phyloP scores from a whole-genome alignment of 2,329 filamentous ascomycete species.

The Claviceps sp. region DNA sequence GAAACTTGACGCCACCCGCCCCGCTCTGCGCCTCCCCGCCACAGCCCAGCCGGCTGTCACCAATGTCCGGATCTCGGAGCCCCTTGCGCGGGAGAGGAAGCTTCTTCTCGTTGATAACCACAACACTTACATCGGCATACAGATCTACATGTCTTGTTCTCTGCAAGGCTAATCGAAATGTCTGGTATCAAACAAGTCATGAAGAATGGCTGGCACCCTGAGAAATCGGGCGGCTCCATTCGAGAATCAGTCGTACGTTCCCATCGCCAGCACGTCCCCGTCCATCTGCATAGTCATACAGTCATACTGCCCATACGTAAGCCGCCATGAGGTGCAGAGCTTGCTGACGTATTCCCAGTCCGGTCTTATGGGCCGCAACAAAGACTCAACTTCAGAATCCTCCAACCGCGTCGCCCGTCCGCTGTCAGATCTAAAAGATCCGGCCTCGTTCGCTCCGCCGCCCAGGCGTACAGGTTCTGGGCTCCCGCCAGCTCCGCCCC shows the following conservation, averaged over 20 bases:
- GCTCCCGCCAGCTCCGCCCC: conserved; percentile 15
- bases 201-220: conserved; percentile 40
- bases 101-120: too few species aligned
- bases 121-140: too few species aligned
- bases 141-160: too few species aligned
- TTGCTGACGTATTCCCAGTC: conserved; percentile 21
- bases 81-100: too few species aligned
- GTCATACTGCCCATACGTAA: background rate
- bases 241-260: conserved; percentile 30
- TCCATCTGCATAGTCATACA: background rate
- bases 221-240: conserved; percentile 24
- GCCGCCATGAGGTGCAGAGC: too few species aligned
- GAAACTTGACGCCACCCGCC: too few species aligned
- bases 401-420: conserved; percentile 38
- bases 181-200: conserved; percentile 33
- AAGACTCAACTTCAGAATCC: conserved; percentile 11
- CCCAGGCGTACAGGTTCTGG: conserved; percentile 45
- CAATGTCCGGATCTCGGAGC: too few species aligned
- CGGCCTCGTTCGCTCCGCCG: conserved; percentile 64
- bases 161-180: conserved; percentile 17
- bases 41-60: too few species aligned
- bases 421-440: conserved; percentile 60
- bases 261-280: background rate
- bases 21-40: too few species aligned
- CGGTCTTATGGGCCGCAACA: conserved; percentile 30